Evolutionary conservation across 2,329 filamentous ascomycete species (phyloP), one percentile per base, ranked within the genome.

Genomic region (Epichloe hybrida): DNA sequence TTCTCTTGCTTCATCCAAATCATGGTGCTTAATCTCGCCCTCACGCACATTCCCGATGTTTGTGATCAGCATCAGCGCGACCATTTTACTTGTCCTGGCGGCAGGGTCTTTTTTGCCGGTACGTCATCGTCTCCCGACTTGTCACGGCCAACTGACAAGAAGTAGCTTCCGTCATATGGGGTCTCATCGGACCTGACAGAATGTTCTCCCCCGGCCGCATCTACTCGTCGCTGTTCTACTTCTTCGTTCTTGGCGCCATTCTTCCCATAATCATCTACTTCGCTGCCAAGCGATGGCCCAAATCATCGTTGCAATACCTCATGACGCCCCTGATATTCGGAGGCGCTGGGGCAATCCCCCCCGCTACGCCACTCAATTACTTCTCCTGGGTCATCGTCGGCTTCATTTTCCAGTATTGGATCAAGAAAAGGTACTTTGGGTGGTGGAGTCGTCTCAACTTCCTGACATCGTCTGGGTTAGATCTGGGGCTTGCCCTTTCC

Each of bases 361-460:
- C 80, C 0, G 84, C 85, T 3, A 85, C 83, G 0, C 83, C 84
- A 0, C 75, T 88, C 52, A 87, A 85, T 66, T 88, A 86, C 62
- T 75, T 85, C 35, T 75, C 76, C n/a, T 88, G 84, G 84, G 82
- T 81, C 17, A 67, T 84, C 51, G 80, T 88, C 3, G 85, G 84
- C 34, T 80, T 79, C 57, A 54, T 84, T 35, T 88, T 88, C 71
- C 84, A 88, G 63, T 80, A 79, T 63, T 74, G 71, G 59, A 77
- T 88, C 61, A 80, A 81, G 64, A 76, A 77, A 59, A 72, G 74
- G 13, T 74, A 79, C 62, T 80, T 79, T 55, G 74, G 69, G 31
- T 88, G 84, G 84, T 88, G 85, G 85, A 79, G 77, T 64, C 74
- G 81, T 27, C 77, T 86, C 61, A 88, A 87, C 67, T 88, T 85